Conservation (phyloP, 306 rosid genomes). For the Cicer judaicum region DNA sequence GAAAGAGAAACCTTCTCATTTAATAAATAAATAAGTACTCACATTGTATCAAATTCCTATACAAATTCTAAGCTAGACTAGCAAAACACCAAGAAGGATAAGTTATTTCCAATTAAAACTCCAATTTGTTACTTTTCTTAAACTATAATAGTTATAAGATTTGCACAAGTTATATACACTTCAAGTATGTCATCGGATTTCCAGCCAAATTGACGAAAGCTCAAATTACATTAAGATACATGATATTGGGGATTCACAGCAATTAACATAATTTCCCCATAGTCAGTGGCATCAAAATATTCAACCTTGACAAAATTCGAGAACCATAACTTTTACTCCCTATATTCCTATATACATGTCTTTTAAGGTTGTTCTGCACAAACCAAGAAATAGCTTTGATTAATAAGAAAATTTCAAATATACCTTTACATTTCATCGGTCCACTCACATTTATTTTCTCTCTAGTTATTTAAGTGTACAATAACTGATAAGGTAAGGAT, state of each 20-base stretch:
- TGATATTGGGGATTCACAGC: conserved; percentile 7
- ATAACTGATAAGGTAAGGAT: background rate
- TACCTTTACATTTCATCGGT: background rate
- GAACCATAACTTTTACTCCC: background rate
- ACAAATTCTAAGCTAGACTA: conserved; percentile 35
- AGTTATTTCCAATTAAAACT: conserved; percentile 26
- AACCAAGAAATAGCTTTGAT: background rate
- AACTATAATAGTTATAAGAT: conserved; percentile 9
- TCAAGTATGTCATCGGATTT: background rate
- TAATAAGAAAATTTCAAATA: background rate
- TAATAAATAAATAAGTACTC: conserved; percentile 54
- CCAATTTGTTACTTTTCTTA: conserved; percentile 28
- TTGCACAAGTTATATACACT: background rate
- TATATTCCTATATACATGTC: background rate
- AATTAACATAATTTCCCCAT: background rate
- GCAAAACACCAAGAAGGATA: conserved; percentile 32
- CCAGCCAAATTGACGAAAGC: conserved; percentile 15
- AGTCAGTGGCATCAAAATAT: conserved; percentile 25
- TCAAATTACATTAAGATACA: conserved; percentile 29
- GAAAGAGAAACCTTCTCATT: conserved; percentile 93
- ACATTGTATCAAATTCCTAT: conserved; percentile 22
- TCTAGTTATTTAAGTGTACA: background rate
- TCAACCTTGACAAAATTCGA: conserved; percentile 16
- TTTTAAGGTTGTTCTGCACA: background rate
- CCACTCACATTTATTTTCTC: background rate